Evolutionary conservation across 371 early-diverging fungal genomes (phyloP), one percentile per base, ranked within the genome.

Genomic region (Nematocida displodere): DNA sequence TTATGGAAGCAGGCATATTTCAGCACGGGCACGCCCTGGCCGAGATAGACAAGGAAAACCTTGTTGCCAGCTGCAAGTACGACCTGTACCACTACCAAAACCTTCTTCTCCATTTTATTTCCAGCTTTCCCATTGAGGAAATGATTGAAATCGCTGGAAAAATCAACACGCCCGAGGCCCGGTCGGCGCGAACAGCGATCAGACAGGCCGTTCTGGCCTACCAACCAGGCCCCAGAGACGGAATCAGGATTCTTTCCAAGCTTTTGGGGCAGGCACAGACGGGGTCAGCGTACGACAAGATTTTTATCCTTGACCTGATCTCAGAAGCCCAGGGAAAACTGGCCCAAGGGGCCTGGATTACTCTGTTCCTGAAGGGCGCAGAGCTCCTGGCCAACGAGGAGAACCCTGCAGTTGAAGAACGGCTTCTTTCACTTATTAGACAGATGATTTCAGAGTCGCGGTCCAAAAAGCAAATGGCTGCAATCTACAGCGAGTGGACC

Each of bases 81-180:
- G 75, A 71, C 52, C 3, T 71, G 2, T 61, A 59, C 48, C 48
- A 71, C 29, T 71, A 71, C 50, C 77, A 71, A 33, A 17, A 71
- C 20, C 20, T 71, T 26, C 75, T 71, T 44, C 49, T 62, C 24
- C 42, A 39, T 26, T 71, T 49, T 48, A 31, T 71, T 3, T 24
- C 7, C 22, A 52, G 61, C 0, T 17, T 71, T 1, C 75, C 75
- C 29, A 15, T 40, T 15, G 56, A 61, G 8, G 75, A 71, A 54
- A 28, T 71, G 26, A 17, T 71, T 20, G 75, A 61, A 48, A 47
- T 71, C 28, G 47, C 61, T 42, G n/a, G 37, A 3, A 28, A 62
- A 26, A 47, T 71, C 8, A 71, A 71, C 33, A 67, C 75, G 2
- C 75, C 75, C 0, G 50, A 58, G 0, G 0, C 47, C 28, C 48